Evolutionary conservation across 1,284 basidiomycete genomes (phyloP).

Genomic region (Afroboletus lepidellus): DNA sequence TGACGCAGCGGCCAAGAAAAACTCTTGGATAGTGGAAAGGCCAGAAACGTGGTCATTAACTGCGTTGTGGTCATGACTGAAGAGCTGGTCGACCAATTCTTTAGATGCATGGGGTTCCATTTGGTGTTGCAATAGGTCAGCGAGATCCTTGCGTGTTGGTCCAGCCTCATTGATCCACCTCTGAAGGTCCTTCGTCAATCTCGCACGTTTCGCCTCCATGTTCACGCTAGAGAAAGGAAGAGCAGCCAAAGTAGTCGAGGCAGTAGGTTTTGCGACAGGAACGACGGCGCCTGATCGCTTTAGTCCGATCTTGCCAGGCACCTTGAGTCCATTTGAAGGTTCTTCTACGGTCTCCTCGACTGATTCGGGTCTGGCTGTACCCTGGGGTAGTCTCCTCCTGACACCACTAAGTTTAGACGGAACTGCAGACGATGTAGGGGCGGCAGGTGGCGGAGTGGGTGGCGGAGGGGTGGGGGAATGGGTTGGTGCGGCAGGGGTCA

Average conservation of each 20-base stretch:
- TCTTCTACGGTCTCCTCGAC: slow-evolving; percentile 57
- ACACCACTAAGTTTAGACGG: slow-evolving; percentile 58
- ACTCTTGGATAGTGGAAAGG: slow-evolving; percentile 70
- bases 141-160: slow-evolving; percentile 80
- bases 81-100: slow-evolving; percentile 78
- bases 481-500: slow-evolving; percentile 1
- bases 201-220: slow-evolving; percentile 67
- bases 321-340: slow-evolving; percentile 38
- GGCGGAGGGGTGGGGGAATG: slow-evolving; percentile 31
- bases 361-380: slow-evolving; percentile 60
- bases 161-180: slow-evolving; percentile 85
- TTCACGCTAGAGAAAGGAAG: slow-evolving; percentile 72
- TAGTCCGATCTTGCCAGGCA: slow-evolving; percentile 44
- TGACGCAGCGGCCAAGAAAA: slow-evolving; percentile 60
- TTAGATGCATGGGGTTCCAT: slow-evolving; percentile 86
- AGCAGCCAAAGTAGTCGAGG: slow-evolving; percentile 31
- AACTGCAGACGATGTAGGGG: slow-evolving; percentile 32
- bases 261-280: slow-evolving; percentile 35
- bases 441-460: slow-evolving; percentile 38
- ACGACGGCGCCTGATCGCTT: slow-evolving; percentile 48
- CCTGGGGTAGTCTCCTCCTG: slow-evolving; percentile 69
- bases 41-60: slow-evolving; percentile 91
- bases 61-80: slow-evolving; percentile 95
- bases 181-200: slow-evolving; percentile 78
- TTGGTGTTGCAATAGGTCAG: slow-evolving; percentile 85